Base-by-base conservation (phyloP, 805 yeast species). In the Danielia oregonensis region DNA sequence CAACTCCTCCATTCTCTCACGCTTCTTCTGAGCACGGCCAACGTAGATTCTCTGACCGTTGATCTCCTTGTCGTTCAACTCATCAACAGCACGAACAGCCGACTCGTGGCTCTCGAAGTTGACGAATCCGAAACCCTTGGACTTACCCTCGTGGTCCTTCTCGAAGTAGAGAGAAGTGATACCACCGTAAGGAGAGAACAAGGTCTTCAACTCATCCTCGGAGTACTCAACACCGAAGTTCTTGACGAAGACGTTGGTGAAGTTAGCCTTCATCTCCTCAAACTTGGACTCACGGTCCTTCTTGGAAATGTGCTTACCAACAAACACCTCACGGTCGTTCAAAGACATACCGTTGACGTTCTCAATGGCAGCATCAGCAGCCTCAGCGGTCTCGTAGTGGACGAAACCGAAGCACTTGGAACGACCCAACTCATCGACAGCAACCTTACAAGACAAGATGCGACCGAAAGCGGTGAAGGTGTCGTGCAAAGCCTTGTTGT, bases 11-110 rank as follows among this genome's bases (percentile, higher is more conserved):
- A 82, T 68, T 76, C 98, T 89, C 79, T 93, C 98, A 68, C 85
- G 77, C 79, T 88, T 91, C 88, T 88, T 91, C 76, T 93, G 98
- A 53, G 98, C 98, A 71, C 98, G 87, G 57, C 97, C 96, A 57
- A 91, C 98, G 65, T 80, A 93, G 49, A 93, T 70, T 66, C 73
- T 78, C 73, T 86, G 86, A 57, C 93, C 94, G 55, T 78, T 79
- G 63, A 82, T 65, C 61, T 93, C 97, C 52, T 66, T 71, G 63
- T 83, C 96, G 71, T 93, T 86, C 64, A 91, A 79, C 57, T 74
- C 93, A 35, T 86, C 97, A 52, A 91, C 94, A 42, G 97, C 96
- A 70, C 79, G 78, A 53, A 74, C 78, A 49, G 98, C 98, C 51
- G 79, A 75, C 57, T 83, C 88, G 68, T 91, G 98, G 52, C 68